Evolutionary conservation across 176 grass and related monocot genomes (phyloP).

Genomic region (Cenchrus americanus): DNA sequence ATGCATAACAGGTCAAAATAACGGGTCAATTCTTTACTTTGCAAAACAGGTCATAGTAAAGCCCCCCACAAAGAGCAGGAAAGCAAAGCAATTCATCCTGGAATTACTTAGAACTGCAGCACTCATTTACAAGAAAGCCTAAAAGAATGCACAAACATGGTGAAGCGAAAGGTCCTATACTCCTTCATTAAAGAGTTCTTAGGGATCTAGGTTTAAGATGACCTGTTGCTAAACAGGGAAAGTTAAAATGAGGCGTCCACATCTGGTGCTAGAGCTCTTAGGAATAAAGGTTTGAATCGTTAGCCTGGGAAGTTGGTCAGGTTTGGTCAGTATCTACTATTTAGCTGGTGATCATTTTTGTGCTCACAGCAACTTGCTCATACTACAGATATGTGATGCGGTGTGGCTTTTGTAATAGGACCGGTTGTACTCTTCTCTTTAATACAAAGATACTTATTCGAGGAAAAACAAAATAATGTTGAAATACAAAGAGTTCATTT

Average conservation of each 20-base stretch:
- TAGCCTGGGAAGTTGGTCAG: background rate
- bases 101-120: no score
- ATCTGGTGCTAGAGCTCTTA: background rate
- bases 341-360: background rate
- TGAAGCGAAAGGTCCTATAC: background rate
- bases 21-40: no score
- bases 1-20: no score
- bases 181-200: background rate
- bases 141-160: background rate
- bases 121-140: no score
- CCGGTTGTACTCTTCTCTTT: background rate
- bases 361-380: background rate
- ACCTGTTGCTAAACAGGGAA: background rate
- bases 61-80: no score
- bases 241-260: background rate
- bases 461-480: background rate
- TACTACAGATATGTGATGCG: background rate
- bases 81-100: no score
- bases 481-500: background rate
- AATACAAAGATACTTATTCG: background rate
- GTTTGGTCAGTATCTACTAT: background rate
- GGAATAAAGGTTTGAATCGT: background rate
- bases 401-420: background rate
- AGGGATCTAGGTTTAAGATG: background rate
- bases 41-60: no score